These are phyloP conservation scores for Thalassiosira mediterranea DNA, from an alignment of 352 stramenopile species.

Conservation along the genomic window DNA sequence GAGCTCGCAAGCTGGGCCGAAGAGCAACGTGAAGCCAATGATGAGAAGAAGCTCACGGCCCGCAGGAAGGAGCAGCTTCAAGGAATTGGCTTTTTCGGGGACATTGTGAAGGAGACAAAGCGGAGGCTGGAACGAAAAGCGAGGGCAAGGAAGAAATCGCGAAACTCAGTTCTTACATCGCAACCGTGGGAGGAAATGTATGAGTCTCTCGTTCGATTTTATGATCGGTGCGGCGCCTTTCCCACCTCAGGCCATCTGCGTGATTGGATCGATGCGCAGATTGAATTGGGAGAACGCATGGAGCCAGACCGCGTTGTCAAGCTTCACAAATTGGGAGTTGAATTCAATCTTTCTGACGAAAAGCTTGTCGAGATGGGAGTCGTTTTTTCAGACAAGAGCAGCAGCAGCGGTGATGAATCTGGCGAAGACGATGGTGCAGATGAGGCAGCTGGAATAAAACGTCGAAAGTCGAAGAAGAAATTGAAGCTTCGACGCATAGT, in stretches of 20 bases:
- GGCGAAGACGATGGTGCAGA: no score
- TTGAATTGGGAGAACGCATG: neutral
- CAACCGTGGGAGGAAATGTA: conserved; percentile 3
- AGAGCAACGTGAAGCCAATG: neutral
- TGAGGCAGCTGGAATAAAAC: no score
- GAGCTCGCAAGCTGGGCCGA: neutral
- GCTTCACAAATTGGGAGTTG: neutral
- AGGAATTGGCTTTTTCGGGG: conserved; percentile 1
- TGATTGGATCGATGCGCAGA: conserved; percentile 9
- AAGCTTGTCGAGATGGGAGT: neutral
- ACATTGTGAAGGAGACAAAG: neutral
- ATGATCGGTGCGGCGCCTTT: neutral
- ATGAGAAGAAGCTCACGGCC: neutral
- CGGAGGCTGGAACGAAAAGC: neutral
- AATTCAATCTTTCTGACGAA: neutral
- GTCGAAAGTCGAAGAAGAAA: no score
- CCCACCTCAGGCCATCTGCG: conserved; percentile 2
- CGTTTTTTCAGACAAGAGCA: no score
- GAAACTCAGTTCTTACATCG: neutral
- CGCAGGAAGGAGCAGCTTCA: neutral
- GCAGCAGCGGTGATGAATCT: no score
- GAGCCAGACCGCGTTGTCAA: neutral
- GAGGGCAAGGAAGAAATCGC: neutral
- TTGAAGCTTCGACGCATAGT: no score
- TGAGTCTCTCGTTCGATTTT: conserved; percentile 10